Conservation (phyloP, 176 grass and related monocot species). For the Eleusine indica region DNA sequence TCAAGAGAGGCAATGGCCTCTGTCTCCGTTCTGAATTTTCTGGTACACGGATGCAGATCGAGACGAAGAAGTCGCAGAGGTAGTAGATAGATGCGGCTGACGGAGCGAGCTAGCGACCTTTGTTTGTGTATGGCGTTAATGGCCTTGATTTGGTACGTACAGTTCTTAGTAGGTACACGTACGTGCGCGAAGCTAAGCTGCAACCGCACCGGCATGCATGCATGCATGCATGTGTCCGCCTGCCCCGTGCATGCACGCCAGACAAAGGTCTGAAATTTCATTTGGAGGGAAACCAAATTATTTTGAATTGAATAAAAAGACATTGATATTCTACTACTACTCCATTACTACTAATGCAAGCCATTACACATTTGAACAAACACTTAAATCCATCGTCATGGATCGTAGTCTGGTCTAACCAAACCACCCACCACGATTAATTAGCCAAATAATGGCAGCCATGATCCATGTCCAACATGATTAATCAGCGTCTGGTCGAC, state of each 20-base stretch:
- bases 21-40: constrained; percentile 7
- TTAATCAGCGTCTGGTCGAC: not conserved
- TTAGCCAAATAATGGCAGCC: constrained; percentile 5
- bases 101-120: not conserved
- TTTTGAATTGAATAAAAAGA: too few species aligned
- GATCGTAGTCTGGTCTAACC: not conserved
- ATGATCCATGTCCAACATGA: not conserved
- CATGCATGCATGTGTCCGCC: not conserved
- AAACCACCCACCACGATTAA: not conserved
- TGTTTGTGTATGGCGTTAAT: constrained; percentile 32
- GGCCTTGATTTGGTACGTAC: constrained; percentile 15
- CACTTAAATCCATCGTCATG: not conserved
- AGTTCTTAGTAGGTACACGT: not conserved
- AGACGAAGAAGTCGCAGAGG: not conserved
- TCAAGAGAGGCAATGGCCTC: not conserved
- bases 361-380: not conserved
- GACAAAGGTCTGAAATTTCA: too few species aligned
- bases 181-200: not conserved
- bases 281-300: too few species aligned
- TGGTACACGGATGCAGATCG: not conserved
- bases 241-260: too few species aligned
- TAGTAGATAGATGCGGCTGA: constrained; percentile 26
- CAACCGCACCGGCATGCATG: not conserved
- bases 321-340: too few species aligned
- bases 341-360: too few species aligned